A percentile compares a stretch with the other conserved stretches of the same genome.
Conservation (phyloP, 2,329 filamentous ascomycete species). For the Epichloe elymi region DNA sequence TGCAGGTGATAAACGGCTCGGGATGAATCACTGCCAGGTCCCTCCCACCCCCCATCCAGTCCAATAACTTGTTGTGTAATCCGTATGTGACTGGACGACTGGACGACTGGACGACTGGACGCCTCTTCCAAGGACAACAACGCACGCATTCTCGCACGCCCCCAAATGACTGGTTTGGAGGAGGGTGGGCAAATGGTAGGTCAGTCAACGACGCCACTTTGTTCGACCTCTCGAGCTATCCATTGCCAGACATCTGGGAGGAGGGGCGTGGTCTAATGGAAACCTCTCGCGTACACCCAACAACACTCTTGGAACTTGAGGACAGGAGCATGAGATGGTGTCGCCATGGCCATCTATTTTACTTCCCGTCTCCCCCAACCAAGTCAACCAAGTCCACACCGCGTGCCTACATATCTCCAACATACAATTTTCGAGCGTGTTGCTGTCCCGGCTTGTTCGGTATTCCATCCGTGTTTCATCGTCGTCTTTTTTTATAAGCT, state of each 20-base stretch:
- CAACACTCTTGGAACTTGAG: not conserved
- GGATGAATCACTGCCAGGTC: too few species aligned
- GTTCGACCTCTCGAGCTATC: not conserved
- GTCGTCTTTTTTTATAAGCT: not conserved
- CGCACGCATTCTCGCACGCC: not conserved
- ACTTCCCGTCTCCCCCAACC: not conserved
- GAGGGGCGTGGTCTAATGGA: not conserved
- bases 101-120: too few species aligned
- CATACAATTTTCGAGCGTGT: not conserved
- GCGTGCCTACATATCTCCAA: not conserved
- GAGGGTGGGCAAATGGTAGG: conserved; percentile 2
- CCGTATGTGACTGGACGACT: too few species aligned
- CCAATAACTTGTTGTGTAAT: too few species aligned
- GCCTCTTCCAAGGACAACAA: not conserved
- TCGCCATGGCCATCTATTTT: not conserved
- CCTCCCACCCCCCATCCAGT: too few species aligned
- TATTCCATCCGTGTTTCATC: conserved; percentile 1
- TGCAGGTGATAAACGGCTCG: too few species aligned
- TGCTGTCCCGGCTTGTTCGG: conserved; percentile 3
- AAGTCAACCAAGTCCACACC: not conserved
- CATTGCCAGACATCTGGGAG: not conserved
- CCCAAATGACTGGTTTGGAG: not conserved
- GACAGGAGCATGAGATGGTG: not conserved
- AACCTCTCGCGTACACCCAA: not conserved
- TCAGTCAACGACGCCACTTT: conserved; percentile 1